phyloP scores from a whole-genome alignment of 495 filamentous ascomycete genomes.

The Xylaria bambusicola region DNA sequence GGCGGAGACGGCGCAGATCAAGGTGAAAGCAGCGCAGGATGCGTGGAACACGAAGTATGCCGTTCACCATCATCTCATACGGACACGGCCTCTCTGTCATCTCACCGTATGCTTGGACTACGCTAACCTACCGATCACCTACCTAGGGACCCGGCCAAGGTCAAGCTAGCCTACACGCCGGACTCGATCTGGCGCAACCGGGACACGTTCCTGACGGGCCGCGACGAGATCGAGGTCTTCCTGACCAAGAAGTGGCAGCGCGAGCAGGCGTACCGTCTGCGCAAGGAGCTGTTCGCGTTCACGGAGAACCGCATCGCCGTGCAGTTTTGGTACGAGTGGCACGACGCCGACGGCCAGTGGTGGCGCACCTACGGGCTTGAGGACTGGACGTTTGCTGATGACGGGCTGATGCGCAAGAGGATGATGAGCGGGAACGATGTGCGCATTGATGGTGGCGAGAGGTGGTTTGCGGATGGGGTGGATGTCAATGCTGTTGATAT shows the following conservation, averaged over 20 bases:
- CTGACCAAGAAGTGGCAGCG: slow-evolving; percentile 75
- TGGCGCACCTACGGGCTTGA: slow-evolving; percentile 89
- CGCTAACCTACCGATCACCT: neutral
- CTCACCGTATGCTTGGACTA: no score
- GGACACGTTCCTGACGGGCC: slow-evolving; percentile 68
- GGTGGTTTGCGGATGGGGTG: slow-evolving; percentile 71
- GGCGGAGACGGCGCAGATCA: slow-evolving; percentile 66
- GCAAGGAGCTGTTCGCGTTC: slow-evolving; percentile 87
- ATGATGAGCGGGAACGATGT: slow-evolving; percentile 94
- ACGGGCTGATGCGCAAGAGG: slow-evolving; percentile 82
- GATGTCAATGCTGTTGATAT: slow-evolving; percentile 76
- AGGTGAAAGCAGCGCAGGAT: slow-evolving; percentile 84
- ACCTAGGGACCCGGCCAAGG: slow-evolving; percentile 59
- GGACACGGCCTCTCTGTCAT: no score
- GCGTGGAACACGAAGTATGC: slow-evolving; percentile 80
- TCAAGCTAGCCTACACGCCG: slow-evolving; percentile 73
- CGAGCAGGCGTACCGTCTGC: slow-evolving; percentile 72
- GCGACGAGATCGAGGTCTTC: slow-evolving; percentile 68
- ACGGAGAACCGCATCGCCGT: slow-evolving; percentile 73
- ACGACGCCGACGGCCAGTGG: slow-evolving; percentile 75
- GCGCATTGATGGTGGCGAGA: slow-evolving; percentile 60
- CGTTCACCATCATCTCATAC: slow-evolving; percentile 16
- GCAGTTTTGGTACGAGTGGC: slow-evolving; percentile 92
- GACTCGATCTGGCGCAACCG: slow-evolving; percentile 85
- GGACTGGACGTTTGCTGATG: slow-evolving; percentile 85